Evolutionary conservation across 2,329 filamentous ascomycete species (phyloP).

Genomic region (Plectosphaerella plurivora): DNA sequence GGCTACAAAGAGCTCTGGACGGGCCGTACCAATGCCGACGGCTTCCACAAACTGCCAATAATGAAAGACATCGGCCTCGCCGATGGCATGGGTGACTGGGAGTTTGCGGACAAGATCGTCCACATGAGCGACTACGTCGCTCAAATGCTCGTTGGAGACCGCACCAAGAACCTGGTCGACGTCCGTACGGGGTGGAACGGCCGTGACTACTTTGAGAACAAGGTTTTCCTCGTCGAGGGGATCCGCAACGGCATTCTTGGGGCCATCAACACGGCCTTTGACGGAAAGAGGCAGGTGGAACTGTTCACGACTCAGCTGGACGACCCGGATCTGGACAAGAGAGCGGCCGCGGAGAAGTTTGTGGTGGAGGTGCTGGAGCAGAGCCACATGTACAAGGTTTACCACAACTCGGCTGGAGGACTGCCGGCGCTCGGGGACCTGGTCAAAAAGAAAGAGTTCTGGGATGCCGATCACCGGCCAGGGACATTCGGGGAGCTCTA

Average conservation of each 20-base stretch:
- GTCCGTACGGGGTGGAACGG: slow-evolving; percentile 23
- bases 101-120: slow-evolving; percentile 14
- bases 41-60: slow-evolving; percentile 24
- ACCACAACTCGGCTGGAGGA: slow-evolving; percentile 26
- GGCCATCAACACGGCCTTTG: slow-evolving; percentile 20
- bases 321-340: slow-evolving; percentile 20
- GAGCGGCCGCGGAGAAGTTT: slow-evolving; percentile 21
- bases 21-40: slow-evolving; percentile 23
- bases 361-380: slow-evolving; percentile 25
- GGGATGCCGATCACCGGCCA: slow-evolving; percentile 22
- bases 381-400: slow-evolving; percentile 30
- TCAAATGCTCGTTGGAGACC: slow-evolving; percentile 29
- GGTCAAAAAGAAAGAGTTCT: slow-evolving; percentile 18
- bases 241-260: slow-evolving; percentile 25
- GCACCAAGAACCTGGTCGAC: slow-evolving; percentile 25
- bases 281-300: slow-evolving; percentile 22
- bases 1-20: slow-evolving; percentile 30
- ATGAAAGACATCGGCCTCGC: slow-evolving; percentile 25
- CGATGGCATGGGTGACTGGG: slow-evolving; percentile 19
- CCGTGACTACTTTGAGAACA: slow-evolving; percentile 23
- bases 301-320: slow-evolving; percentile 25
- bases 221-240: slow-evolving; percentile 24
- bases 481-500: slow-evolving; percentile 29
- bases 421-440: slow-evolving; percentile 25
- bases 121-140: slow-evolving; percentile 30